Base-by-base conservation (phyloP, 352 stramenopile genomes). In the Pelagophyceae sp. region DNA sequence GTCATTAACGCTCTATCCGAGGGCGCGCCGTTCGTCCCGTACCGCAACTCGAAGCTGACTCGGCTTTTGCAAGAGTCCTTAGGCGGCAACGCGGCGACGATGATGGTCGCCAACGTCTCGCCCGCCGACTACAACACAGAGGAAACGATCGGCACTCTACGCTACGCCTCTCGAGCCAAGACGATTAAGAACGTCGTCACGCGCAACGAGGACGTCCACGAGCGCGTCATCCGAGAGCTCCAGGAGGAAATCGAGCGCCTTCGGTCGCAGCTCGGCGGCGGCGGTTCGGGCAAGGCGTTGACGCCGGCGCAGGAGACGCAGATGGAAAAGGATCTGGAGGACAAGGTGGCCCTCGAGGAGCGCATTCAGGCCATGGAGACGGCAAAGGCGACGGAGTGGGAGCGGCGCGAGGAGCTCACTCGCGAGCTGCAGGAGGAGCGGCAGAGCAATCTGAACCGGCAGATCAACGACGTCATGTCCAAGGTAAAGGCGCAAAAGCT, bases 101-200 rank as follows among this genome's bases (percentile, higher is more conserved):
- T 97, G n/a, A 96, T 98, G 91, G 85, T 98, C 33, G 93, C 93
- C 31, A 93, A 92, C 31, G 91, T 97, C 51, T 94, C 87, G 5
- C 91, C 93, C 0, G 91, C 92, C 0, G 91, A 97, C 70, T 89
- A 94, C 76, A 98, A 97, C 81, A 86, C 89, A 50, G 91, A 97
- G 40, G 95, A 98, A 78, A 96, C 88, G 38, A 79, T 97, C 35
- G 91, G 90, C 67, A 98, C 94, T 6, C 85, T 98, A 6, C 84
- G 96, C 63, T 98, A 97, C 82, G 93, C 90, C 2, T 92, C 92
- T 72, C 89, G 93, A 15, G 93, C 92, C 40, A 97, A 96, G 82
- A 87, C 84, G 5, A 96, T 96, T 78, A 92, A 95, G 82, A 95
- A 96, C 65, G 87, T 82, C 38, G 88, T 90, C 0, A 93, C 93